These are phyloP conservation scores for Aspergillus diversus DNA, from an alignment of 495 filamentous ascomycete species.

Conservation along the genomic window DNA sequence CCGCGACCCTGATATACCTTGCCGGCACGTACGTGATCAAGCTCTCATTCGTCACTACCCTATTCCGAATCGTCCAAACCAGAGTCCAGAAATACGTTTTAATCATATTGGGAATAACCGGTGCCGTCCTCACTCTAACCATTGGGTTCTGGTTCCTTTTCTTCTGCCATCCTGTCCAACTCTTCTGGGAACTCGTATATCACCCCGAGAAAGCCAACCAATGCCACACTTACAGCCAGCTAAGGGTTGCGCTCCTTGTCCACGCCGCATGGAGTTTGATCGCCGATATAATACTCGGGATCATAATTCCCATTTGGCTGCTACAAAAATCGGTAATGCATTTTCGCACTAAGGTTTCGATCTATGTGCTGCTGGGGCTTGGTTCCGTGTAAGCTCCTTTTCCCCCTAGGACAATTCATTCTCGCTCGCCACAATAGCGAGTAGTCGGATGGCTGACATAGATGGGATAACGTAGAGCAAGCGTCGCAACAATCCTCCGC, in stretches of 20 bases:
- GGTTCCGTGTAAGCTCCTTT: neutral
- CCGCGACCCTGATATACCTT: neutral
- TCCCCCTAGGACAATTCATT: no score
- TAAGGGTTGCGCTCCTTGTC: neutral
- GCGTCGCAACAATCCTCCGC: no score
- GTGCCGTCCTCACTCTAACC: neutral
- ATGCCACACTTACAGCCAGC: neutral
- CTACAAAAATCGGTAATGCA: neutral
- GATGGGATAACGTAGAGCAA: no score
- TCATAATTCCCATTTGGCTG: neutral
- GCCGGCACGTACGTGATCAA: neutral
- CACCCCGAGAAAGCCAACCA: neutral
- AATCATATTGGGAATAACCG: neutral
- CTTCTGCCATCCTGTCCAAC: neutral
- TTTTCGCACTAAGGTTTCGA: neutral
- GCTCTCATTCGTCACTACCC: neutral
- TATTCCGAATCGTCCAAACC: neutral
- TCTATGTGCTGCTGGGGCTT: neutral
- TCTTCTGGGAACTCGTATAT: neutral
- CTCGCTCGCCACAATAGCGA: no score
- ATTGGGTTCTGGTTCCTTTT: neutral
- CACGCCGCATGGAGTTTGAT: neutral
- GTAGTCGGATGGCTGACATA: no score
- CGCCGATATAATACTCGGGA: neutral
- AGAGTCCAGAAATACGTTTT: neutral